Conservation (phyloP, 2,329 filamentous ascomycete species). For the Ascocoryne sarcoides region DNA sequence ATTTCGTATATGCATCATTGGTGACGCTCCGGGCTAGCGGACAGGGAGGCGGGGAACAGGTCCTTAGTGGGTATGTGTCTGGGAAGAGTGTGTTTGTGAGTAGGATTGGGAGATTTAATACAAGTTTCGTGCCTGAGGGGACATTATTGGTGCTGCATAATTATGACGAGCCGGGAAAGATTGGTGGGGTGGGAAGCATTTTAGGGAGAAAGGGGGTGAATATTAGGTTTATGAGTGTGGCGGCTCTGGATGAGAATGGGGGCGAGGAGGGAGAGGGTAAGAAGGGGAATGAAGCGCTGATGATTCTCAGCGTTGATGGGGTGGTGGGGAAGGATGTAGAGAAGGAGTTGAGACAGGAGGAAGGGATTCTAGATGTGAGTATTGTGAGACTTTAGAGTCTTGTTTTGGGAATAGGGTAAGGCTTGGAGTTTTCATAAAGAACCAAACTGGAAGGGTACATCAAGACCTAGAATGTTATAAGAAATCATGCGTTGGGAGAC, state of each 20-base stretch:
- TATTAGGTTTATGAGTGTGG: slow-evolving; percentile 73
- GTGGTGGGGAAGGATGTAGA: slow-evolving; percentile 50
- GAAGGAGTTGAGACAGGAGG: slow-evolving; percentile 37
- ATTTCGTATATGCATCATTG: slow-evolving; percentile 57
- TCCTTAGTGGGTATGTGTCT: slow-evolving; percentile 59
- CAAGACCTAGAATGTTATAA: too few relatives aligned
- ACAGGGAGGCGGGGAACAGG: slow-evolving; percentile 13
- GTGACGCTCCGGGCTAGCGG: slow-evolving; percentile 50
- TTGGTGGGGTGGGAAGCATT: slow-evolving; percentile 66
- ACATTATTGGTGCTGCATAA: slow-evolving; percentile 72
- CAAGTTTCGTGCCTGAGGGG: slow-evolving; percentile 64
- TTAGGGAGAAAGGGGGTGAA: slow-evolving; percentile 62
- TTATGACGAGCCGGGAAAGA: slow-evolving; percentile 74
- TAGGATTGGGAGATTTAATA: slow-evolving; percentile 63
- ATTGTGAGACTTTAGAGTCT: slow-evolving; percentile 35
- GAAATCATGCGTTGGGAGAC: too few relatives aligned
- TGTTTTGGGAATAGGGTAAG: too few relatives aligned
- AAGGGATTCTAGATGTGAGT: slow-evolving; percentile 48
- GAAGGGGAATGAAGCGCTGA: slow-evolving; percentile 58
- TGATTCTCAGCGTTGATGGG: slow-evolving; percentile 70
- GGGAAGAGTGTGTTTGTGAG: slow-evolving; percentile 60
- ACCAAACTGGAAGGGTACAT: too few relatives aligned
- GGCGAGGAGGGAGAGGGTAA: slow-evolving; percentile 17
- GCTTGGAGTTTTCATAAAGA: too few relatives aligned
- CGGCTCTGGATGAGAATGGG: slow-evolving; percentile 32